Evolutionary conservation across 192 early-diverging fungal genomes (phyloP), one percentile per base, ranked within the genome.

Genomic region (Gigaspora rosea): DNA sequence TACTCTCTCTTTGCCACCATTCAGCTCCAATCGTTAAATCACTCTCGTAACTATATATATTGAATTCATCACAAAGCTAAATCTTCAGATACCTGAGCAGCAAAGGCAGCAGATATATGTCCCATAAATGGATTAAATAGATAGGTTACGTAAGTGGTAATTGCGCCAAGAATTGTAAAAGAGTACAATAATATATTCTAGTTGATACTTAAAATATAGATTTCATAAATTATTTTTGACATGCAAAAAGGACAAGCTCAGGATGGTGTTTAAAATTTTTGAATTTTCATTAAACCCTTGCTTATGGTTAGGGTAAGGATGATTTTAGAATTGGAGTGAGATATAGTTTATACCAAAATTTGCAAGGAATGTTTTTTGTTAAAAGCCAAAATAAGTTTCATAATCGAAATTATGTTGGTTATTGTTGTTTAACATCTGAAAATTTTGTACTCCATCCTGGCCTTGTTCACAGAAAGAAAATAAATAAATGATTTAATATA

Each of bases 91-190:
- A 97, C 86, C 72, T 93, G 91, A 20, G 94, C 90, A 0, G 92
- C 91, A 88, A 95, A 97, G 8, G 92, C 89, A 35, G 92, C 83
- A 51, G 93, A 91, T 77, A 95, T 80, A 78, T 97, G 95, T 47
- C 97, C 97, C 91, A 98, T 95, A 78, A 97, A 92, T 18, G 96
- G 96, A 71, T 95, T 98, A 48, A 92, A 75, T 11, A 92, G 87
- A 69, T 95, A 90, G 4, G 95, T 94, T 20, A 93, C 75, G 83
- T 90, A 71, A 68, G 16, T 16, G 79, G 33, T 62, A 76, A 33
- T 27, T 47, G 67, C 32, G 71, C 76, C 4, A 72, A 66, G 47
- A 78, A 51, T 51, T 81, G 83, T 59, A 81, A 85, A 36, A 88
- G 85, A 50, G 92, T 86, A 68, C 90, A 89, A 77, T 95, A 91